phyloP scores from a whole-genome alignment of 371 early-diverging fungal genomes.

The Mucor mucedo region DNA sequence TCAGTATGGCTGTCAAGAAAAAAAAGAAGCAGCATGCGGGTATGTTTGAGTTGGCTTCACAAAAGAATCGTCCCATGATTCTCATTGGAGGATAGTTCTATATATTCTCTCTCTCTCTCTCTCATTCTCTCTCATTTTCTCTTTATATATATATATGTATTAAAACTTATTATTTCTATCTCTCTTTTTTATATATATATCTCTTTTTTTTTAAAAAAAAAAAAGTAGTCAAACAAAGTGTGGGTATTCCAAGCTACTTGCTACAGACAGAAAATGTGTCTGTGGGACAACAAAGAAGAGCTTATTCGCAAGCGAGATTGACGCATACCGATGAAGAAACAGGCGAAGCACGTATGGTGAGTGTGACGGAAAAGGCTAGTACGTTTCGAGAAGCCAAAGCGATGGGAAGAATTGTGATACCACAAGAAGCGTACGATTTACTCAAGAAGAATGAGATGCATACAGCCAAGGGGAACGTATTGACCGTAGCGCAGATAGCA shows the following conservation, averaged over 20 bases:
- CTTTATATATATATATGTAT: neutral
- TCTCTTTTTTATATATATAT: neutral
- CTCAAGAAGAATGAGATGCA: slow-evolving; percentile 56
- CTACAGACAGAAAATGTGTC: neutral
- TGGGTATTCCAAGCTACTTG: slow-evolving; percentile 1
- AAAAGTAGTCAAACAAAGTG: neutral
- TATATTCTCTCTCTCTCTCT: neutral
- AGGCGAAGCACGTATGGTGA: slow-evolving; percentile 86
- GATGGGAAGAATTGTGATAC: slow-evolving; percentile 68
- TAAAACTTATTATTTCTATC: neutral
- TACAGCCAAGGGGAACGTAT: slow-evolving; percentile 81
- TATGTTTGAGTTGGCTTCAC: slow-evolving; percentile 78
- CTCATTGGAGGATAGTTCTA: slow-evolving; percentile 83
- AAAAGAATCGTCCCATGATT: slow-evolving; percentile 94
- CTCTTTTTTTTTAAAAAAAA: neutral
- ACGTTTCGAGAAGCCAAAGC: slow-evolving; percentile 80
- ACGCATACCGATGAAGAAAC: slow-evolving; percentile 80
- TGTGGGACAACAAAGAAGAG: no score
- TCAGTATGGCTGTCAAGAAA: slow-evolving; percentile 79
- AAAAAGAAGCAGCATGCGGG: slow-evolving; percentile 94
- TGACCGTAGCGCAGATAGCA: slow-evolving; percentile 87
- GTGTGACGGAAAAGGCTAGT: slow-evolving; percentile 69
- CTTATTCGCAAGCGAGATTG: slow-evolving; percentile 36
- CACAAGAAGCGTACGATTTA: slow-evolving; percentile 62
- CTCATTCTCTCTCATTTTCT: neutral